A percentile compares a stretch with the other conserved stretches of the same genome.
These are phyloP conservation scores for Panus rudis DNA, from an alignment of 768 basidiomycete species.

Conservation along the genomic window DNA sequence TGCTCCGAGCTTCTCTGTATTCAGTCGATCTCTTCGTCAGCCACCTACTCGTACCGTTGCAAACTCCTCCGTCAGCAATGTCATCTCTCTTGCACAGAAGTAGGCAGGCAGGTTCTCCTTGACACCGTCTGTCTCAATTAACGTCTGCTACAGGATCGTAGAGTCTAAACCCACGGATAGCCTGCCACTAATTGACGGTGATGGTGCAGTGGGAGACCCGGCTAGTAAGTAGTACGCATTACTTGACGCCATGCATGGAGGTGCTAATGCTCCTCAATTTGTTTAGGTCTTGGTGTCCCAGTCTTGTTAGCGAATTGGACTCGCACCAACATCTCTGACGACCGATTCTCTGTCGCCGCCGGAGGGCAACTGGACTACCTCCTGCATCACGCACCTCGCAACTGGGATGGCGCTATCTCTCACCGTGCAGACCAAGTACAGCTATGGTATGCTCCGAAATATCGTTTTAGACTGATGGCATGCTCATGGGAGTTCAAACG, in stretches of 20 bases:
- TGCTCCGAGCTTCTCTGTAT: conserved; percentile 44
- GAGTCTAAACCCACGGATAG: conserved; percentile 28
- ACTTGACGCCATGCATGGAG: neutral
- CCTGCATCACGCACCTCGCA: conserved; percentile 35
- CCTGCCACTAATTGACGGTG: conserved; percentile 35
- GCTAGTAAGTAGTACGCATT: conserved; percentile 34
- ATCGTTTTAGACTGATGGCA: neutral
- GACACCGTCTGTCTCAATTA: neutral
- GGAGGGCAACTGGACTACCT: conserved; percentile 42
- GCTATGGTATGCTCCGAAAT: conserved; percentile 32
- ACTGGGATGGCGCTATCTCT: conserved; percentile 50
- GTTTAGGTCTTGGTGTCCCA: conserved; percentile 42
- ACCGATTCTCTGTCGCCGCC: conserved; percentile 36
- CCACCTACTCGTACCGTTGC: conserved; percentile 17
- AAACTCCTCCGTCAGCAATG: conserved; percentile 29
- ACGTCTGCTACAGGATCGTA: conserved; percentile 27
- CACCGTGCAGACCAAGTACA: conserved; percentile 47
- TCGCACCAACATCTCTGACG: conserved; percentile 25
- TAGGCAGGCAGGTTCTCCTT: conserved; percentile 17
- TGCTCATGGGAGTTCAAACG: neutral
- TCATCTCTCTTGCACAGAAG: conserved; percentile 34
- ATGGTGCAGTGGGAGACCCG: conserved; percentile 55
- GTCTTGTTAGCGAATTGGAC: conserved; percentile 52
- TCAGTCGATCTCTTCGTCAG: conserved; percentile 36
- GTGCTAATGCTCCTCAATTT: neutral